Evolutionary conservation across 73 alveolate genomes (phyloP), one percentile per base, ranked within the genome.

Genomic region (Paramecium caudatum): DNA sequence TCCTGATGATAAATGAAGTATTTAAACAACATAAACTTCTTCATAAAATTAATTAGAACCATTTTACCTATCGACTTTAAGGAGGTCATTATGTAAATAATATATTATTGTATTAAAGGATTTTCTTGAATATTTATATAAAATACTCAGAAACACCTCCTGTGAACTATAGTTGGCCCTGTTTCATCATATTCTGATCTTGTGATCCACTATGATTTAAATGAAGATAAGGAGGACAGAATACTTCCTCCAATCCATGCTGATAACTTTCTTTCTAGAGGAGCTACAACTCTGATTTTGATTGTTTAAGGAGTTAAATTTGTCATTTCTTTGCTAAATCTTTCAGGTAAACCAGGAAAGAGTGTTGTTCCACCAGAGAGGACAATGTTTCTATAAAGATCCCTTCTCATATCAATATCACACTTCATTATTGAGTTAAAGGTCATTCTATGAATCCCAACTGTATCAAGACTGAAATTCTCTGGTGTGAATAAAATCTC

Each of bases 171-270:
- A 19, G 91, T 34, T 2, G 98, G 95, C 3, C 99, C 99, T 25
- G 90, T 70, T 82, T 96, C 99, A 61, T 95, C 96, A 82, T 96
- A 96, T 69, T 96, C 99, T 13, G 82, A 90, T 61, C 90, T 94
- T 30, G 97, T 95, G 48, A 97, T 74, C 97, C 96, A 91, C 85
- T 25, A 70, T 6, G 86, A 27, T 94, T 85, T 82, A 95, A 97
- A 98, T 80, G 98, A 95, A 48, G 98, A 94, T 37, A 98, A 93
- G 17, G 99, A 96, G 19, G 98, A 96, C 63, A 96, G 78, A 61
- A 97, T 96, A 61, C 99, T 96, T 17, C 98, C 99, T 39, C 99
- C 99, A 84, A 97, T 94, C 99, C 99, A 97, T 13, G 94, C 99
- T 41, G 98, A 90, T 92, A 91, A 93, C 86, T 91, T 96, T 81